Conservation (phyloP, 371 early-diverging fungal species). For the Rhizomucor pusillus region DNA sequence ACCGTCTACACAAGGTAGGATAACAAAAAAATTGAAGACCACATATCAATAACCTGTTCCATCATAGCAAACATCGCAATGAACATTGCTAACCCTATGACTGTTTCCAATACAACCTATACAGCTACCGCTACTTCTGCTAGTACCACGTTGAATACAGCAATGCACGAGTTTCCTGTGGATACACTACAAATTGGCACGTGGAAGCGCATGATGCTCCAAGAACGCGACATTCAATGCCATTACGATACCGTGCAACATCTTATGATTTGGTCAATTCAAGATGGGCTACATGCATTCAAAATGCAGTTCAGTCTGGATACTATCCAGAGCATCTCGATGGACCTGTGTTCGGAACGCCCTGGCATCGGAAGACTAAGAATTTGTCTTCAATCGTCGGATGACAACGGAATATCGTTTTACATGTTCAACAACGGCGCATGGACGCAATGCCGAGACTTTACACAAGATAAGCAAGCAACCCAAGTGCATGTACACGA, state of each 20-base stretch:
- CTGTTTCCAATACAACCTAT: too few species aligned
- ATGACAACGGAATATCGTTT: slow-evolving; percentile 1
- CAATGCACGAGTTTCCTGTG: slow-evolving; percentile 35
- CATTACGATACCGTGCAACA: slow-evolving; percentile 50
- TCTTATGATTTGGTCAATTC: slow-evolving; percentile 64
- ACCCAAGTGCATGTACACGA: slow-evolving; percentile 21
- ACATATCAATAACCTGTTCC: too few species aligned
- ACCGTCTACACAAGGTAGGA: too few species aligned
- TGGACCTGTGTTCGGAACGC: slow-evolving; percentile 23
- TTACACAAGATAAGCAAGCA: slow-evolving; percentile 41
- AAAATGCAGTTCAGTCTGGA: slow-evolving; percentile 67
- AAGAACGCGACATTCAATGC: slow-evolving; percentile 55
- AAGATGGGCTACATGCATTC: slow-evolving; percentile 62
- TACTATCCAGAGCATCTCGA: slow-evolving; percentile 48
- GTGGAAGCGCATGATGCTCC: slow-evolving; percentile 70
- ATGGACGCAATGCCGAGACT: slow-evolving; percentile 44
- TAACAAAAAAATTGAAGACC: too few species aligned
- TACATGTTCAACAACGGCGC: slow-evolving; percentile 12
- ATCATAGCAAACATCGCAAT: too few species aligned
- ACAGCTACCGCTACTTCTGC: too few species aligned
- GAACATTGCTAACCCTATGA: too few species aligned
- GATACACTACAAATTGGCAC: slow-evolving; percentile 71
- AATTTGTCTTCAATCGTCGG: slow-evolving; percentile 19
- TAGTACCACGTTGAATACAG: too few species aligned
- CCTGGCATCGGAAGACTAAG: slow-evolving; percentile 23